A percentile compares a stretch with the other conserved stretches of the same genome.
These are phyloP conservation scores for Euphorbia tirucalli DNA, from an alignment of 345 rosid genomes.

Conservation along the genomic window DNA sequence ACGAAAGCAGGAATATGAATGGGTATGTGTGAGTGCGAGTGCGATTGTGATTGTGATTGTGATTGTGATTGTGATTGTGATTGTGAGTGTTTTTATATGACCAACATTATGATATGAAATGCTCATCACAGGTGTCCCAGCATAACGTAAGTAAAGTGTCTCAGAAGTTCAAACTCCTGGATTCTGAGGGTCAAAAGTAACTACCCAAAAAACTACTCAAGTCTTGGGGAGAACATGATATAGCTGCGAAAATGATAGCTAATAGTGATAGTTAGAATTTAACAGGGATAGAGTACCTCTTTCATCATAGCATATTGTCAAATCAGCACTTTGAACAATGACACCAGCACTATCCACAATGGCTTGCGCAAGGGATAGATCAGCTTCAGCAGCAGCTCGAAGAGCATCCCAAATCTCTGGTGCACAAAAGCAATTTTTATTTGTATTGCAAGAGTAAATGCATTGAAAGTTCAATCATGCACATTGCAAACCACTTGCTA, in stretches of 20 bases:
- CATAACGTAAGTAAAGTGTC: background rate
- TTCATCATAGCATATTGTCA: constrained; percentile 81
- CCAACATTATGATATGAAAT: background rate
- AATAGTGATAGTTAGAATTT: background rate
- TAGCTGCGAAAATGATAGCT: background rate
- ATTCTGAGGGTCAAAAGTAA: background rate
- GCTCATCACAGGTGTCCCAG: no score
- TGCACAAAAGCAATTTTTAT: background rate
- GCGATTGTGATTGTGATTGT: no score
- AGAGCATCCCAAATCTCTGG: constrained; percentile 93
- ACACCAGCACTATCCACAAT: constrained; percentile 80
- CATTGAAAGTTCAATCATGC: background rate
- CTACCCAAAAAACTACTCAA: background rate
- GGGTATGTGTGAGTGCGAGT: no score
- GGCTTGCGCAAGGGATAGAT: constrained; percentile 59
- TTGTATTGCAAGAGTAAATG: background rate
- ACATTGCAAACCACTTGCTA: background rate
- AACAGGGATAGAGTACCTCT: constrained; percentile 46
- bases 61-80: no score
- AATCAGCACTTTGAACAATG: constrained; percentile 63
- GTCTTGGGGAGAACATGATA: background rate
- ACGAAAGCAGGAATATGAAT: background rate
- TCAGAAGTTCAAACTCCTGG: background rate
- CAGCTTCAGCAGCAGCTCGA: constrained; percentile 70
- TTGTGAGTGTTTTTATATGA: no score